Evolutionary conservation across 2,329 filamentous ascomycete genomes (phyloP), one percentile per base, ranked within the genome.

Genomic region (Rhinocladiella similis): DNA sequence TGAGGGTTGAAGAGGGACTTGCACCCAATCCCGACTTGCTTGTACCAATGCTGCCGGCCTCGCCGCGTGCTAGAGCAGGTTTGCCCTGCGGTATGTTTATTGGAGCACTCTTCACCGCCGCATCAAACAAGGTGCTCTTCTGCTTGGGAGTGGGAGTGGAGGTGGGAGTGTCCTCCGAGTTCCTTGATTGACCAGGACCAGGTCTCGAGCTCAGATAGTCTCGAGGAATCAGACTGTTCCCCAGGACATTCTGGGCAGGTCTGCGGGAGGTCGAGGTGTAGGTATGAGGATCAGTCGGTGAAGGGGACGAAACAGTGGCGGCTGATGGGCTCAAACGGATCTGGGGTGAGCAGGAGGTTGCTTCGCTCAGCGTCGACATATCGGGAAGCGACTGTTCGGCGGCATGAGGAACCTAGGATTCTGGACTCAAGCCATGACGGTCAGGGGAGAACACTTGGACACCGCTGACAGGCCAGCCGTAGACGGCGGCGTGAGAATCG

Each of bases 151-250:
- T 48, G 25, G 29, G 27, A 50, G 36, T 48, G 25, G 29, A 20
- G 47, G 36, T 48, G 25, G 53, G 20, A 27, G 35, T 39, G 18
- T 56, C 53, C 27, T 29, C 39, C 13, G 18, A 19, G 46, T 33
- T 48, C 14, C 46, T 19, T 35, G 35, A 47, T 45, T 53, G 53
- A 13, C 35, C 47, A 36, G 38, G 41, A 43, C 33, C n/a, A 16
- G 60, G 50, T 33, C 50, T 56, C 25, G 69, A 64, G 60, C 60
- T 63, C 60, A 71, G 50, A 61, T 71, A 71, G 61, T 73, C 69
- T 53, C 71, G 67, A 50, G 71, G 67, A 50, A 72, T 71, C 33
- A 73, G 61, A 60, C 67, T 68, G 56, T 61, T 65, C 51, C 54
- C 54, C 50, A 63, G 51, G 19, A 60, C 35, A 22, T 52, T 45